These are phyloP conservation scores for Trametes sp. DNA, from an alignment of 1,284 basidiomycete species.

Conservation along the genomic window DNA sequence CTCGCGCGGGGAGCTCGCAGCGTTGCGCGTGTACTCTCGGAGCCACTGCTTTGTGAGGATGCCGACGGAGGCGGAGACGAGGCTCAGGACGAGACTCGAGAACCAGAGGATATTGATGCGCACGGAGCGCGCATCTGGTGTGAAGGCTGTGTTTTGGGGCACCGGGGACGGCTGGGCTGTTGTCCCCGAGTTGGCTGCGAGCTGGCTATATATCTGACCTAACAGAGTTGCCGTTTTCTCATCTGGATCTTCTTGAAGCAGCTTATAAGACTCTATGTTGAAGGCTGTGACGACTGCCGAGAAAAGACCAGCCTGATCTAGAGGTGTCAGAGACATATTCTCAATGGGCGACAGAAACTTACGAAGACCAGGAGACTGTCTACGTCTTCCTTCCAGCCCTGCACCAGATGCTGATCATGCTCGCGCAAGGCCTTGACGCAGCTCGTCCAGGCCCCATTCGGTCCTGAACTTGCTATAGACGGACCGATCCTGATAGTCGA, in stretches of 20 bases:
- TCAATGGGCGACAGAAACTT: neutral
- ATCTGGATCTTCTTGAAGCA: constrained; percentile 31
- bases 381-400: constrained; percentile 35
- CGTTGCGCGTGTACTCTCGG: constrained; percentile 29
- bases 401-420: constrained; percentile 30
- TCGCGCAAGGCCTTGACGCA: constrained; percentile 29
- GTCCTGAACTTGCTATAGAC: constrained; percentile 2
- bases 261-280: constrained; percentile 33
- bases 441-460: constrained; percentile 26
- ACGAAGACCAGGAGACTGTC: constrained; percentile 37
- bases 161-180: neutral
- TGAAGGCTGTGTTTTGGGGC: neutral
- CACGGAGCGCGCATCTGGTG: constrained; percentile 9
- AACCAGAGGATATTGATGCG: constrained; percentile 39
- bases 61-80: constrained; percentile 34
- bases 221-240: constrained; percentile 19
- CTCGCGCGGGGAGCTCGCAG: constrained; percentile 29
- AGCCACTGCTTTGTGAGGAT: constrained; percentile 39
- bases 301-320: constrained; percentile 34
- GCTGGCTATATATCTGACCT: constrained; percentile 14
- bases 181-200: neutral
- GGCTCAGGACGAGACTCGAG: constrained; percentile 35
- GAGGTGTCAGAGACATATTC: neutral
- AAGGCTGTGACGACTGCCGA: constrained; percentile 37
- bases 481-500: neutral